Evolutionary conservation across 306 rosid genomes (phyloP).

Genomic region (Bauhinia variegata): DNA sequence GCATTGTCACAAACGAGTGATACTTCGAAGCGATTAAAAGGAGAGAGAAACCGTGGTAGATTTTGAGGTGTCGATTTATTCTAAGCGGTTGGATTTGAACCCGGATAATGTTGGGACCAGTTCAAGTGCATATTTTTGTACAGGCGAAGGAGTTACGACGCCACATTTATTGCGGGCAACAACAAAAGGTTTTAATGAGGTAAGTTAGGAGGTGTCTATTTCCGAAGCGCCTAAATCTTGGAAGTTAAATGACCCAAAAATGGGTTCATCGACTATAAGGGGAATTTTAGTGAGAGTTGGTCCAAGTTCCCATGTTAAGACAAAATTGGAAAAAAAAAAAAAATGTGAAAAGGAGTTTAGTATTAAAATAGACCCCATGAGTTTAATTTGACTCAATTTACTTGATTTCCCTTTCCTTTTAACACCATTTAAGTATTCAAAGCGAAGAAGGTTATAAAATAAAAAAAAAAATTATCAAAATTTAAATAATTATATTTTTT

Average conservation of each 20-base stretch:
- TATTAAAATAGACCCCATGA: too few relatives aligned
- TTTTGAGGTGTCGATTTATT: neutral
- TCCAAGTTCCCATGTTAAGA: slow-evolving; percentile 32
- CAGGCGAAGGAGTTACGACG: slow-evolving; percentile 39
- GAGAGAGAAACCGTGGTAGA: slow-evolving; percentile 21
- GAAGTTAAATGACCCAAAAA: slow-evolving; percentile 46
- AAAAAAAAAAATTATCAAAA: too few relatives aligned
- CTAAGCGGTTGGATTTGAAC: neutral
- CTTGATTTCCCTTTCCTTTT: too few relatives aligned
- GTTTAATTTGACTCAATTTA: slow-evolving; percentile 35
- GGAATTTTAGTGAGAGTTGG: slow-evolving; percentile 24
- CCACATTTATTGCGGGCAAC: slow-evolving; percentile 49
- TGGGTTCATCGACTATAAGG: slow-evolving; percentile 14
- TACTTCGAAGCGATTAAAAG: neutral
- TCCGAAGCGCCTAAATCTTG: slow-evolving; percentile 39
- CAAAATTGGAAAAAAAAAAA: neutral
- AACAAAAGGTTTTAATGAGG: slow-evolving; percentile 29
- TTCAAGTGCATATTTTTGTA: neutral
- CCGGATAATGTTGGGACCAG: slow-evolving; percentile 20
- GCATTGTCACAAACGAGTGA: slow-evolving; percentile 24
- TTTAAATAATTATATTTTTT: too few relatives aligned
- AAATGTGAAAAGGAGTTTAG: neutral
- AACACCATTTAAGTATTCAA: too few relatives aligned
- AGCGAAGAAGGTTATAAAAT: too few relatives aligned
- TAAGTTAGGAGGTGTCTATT: slow-evolving; percentile 34